Evolutionary conservation across 441 rosid species (phyloP).

Genomic region (Geranium incanum): DNA sequence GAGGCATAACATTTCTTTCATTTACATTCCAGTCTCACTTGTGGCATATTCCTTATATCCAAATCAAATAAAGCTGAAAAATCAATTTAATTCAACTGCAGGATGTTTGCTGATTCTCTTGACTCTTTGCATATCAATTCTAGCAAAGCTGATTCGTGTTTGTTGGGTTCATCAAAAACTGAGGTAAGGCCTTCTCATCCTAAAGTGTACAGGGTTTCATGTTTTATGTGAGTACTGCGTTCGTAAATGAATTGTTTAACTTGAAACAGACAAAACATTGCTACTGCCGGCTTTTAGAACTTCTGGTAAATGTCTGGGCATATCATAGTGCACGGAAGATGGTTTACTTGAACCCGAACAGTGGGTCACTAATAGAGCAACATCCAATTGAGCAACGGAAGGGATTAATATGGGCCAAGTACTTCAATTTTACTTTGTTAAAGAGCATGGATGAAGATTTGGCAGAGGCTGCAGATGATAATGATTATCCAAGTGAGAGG

Average conservation of each 20-base stretch:
- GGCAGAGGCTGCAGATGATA: slow-evolving; percentile 96
- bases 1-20: background rate
- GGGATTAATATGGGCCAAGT: slow-evolving; percentile 69
- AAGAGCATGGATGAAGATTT: slow-evolving; percentile 97
- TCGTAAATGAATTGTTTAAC: slow-evolving; percentile 7
- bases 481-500: slow-evolving; percentile 52
- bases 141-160: slow-evolving; percentile 36
- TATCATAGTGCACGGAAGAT: slow-evolving; percentile 82
- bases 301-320: slow-evolving; percentile 90
- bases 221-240: slow-evolving; percentile 10
- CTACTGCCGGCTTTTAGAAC: slow-evolving; percentile 79
- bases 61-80: slow-evolving; percentile 3
- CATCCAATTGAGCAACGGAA: slow-evolving; percentile 56
- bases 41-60: background rate
- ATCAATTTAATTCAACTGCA: slow-evolving; percentile 26
- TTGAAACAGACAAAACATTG: slow-evolving; percentile 68
- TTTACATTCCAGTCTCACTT: background rate
- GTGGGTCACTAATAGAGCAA: slow-evolving; percentile 66
- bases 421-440: slow-evolving; percentile 61
- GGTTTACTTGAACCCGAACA: slow-evolving; percentile 77
- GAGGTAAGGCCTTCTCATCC: slow-evolving; percentile 49
- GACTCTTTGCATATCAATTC: slow-evolving; percentile 61
- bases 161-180: slow-evolving; percentile 54
- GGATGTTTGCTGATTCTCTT: slow-evolving; percentile 91
- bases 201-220: background rate